Evolutionary conservation across 257 asterid species (phyloP).

Genomic region (Lycium barbarum): DNA sequence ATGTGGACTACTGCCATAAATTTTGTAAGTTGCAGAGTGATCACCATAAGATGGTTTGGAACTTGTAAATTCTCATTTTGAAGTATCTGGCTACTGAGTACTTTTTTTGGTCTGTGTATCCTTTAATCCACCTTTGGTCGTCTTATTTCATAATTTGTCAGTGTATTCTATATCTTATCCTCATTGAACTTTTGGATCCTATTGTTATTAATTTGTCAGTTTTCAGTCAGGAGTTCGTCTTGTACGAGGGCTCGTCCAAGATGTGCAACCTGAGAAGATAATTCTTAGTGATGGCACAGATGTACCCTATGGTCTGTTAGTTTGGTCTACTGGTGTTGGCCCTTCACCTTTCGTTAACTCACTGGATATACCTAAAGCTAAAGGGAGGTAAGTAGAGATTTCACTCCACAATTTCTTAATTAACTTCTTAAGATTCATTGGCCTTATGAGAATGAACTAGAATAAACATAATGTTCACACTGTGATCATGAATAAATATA

Average conservation of each 20-base stretch:
- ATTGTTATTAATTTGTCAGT: slow-evolving; percentile 47
- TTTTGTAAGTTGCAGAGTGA: no score
- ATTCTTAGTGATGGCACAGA: slow-evolving; percentile 77
- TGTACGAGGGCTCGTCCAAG: slow-evolving; percentile 86
- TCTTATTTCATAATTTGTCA: neutral
- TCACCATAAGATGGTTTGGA: no score
- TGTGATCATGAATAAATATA: neutral
- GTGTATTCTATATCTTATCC: neutral
- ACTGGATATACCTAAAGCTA: slow-evolving; percentile 83
- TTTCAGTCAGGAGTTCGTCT: slow-evolving; percentile 95
- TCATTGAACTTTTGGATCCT: slow-evolving; percentile 25
- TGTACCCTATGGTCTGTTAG: slow-evolving; percentile 90
- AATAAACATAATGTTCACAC: neutral
- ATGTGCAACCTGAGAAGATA: slow-evolving; percentile 79
- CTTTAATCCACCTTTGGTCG: no score
- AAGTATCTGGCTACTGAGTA: no score
- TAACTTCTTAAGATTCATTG: neutral
- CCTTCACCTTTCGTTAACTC: slow-evolving; percentile 78
- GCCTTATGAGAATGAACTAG: neutral
- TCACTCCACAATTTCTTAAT: neutral
- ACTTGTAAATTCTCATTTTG: no score
- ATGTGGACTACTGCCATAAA: no score
- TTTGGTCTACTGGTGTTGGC: slow-evolving; percentile 99
- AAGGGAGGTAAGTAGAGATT: slow-evolving; percentile 64
- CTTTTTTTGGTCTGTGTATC: no score